These are phyloP conservation scores for Adansonia grandidieri DNA, from an alignment of 441 rosid species.

Conservation along the genomic window DNA sequence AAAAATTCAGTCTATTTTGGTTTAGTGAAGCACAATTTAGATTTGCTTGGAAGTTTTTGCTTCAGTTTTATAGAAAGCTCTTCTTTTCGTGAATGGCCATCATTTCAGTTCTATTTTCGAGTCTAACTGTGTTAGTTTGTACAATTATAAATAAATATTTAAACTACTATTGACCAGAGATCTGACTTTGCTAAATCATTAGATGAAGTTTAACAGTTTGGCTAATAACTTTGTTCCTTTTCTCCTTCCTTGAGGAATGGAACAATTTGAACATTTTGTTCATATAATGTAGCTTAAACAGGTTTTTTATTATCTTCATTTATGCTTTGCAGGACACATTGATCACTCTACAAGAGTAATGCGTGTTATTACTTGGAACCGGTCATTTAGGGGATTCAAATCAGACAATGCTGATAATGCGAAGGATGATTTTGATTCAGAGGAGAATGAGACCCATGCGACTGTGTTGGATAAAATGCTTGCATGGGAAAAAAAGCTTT, in stretches of 20 bases:
- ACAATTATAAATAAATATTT: neutral
- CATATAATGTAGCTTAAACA: neutral
- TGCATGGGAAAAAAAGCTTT: slow-evolving; percentile 97
- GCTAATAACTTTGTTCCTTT: neutral
- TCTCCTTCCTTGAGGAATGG: slow-evolving; percentile 2
- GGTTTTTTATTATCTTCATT: slow-evolving; percentile 1
- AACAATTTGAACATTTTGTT: neutral
- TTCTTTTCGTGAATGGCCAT: neutral
- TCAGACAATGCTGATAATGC: slow-evolving; percentile 50
- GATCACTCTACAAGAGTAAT: slow-evolving; percentile 91
- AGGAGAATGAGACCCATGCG: slow-evolving; percentile 89
- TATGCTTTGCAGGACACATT: slow-evolving; percentile 63
- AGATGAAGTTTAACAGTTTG: neutral
- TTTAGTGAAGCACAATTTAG: neutral
- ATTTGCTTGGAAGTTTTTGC: neutral
- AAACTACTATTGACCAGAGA: neutral
- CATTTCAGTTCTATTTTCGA: neutral
- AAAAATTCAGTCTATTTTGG: neutral
- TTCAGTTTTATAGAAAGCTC: neutral
- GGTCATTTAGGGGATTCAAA: slow-evolving; percentile 72
- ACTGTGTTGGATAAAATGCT: slow-evolving; percentile 91
- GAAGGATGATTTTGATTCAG: slow-evolving; percentile 73
- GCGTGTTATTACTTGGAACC: slow-evolving; percentile 95
- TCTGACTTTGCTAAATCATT: neutral
- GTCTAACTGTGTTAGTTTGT: neutral